Conservation (phyloP, 2,329 filamentous ascomycete species). For the Hypoxylon sp. region DNA sequence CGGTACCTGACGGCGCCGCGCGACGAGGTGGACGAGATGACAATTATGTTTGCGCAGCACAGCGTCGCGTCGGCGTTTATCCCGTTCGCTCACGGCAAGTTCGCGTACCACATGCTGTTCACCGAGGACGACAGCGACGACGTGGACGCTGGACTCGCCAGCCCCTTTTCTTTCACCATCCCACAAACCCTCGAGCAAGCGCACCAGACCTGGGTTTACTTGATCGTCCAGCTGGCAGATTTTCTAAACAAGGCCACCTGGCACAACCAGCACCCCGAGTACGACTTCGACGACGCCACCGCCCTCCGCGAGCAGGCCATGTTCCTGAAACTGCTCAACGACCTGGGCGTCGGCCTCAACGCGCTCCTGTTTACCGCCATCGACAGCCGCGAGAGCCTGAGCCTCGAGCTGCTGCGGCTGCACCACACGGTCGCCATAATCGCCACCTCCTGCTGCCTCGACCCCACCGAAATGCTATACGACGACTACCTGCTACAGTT, state of each 20-base stretch:
- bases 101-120: conserved; percentile 46
- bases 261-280: conserved; percentile 43
- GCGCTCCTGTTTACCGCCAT: conserved; percentile 23
- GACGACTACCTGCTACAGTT: conserved; percentile 44
- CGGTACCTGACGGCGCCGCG: conserved; percentile 26
- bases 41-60: conserved; percentile 44
- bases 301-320: conserved; percentile 38
- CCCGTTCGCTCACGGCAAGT: conserved; percentile 46
- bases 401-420: conserved; percentile 39
- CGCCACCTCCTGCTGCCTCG: conserved; percentile 44
- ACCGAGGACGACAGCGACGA: conserved; percentile 40
- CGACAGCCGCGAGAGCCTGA: conserved; percentile 24
- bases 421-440: conserved; percentile 40
- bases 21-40: conserved; percentile 46
- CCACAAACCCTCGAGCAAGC: conserved; percentile 41
- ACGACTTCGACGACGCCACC: conserved; percentile 37
- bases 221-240: conserved; percentile 38
- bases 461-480: conserved; percentile 44
- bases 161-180: conserved; percentile 26
- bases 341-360: conserved; percentile 38
- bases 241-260: conserved; percentile 44
- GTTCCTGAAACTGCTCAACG: conserved; percentile 34
- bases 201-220: conserved; percentile 41
- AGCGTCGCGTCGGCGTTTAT: conserved; percentile 41
- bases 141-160: conserved; percentile 6